These are phyloP conservation scores for Xanthoconium separans DNA, from an alignment of 1,284 basidiomycete genomes.

Conservation along the genomic window DNA sequence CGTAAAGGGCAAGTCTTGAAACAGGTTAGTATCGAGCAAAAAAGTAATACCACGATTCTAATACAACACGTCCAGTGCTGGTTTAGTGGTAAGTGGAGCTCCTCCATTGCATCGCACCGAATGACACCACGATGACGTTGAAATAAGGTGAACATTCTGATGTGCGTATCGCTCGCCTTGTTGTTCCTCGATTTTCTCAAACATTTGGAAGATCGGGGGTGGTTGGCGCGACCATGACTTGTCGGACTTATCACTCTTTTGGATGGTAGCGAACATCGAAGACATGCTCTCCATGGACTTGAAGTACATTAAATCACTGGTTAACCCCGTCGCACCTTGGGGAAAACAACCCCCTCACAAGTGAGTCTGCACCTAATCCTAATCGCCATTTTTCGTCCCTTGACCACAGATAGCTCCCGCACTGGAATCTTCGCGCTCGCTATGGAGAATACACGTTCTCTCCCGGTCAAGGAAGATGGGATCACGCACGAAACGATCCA, in stretches of 20 bases:
- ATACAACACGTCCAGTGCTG: conserved; percentile 47
- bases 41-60: not conserved
- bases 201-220: conserved; percentile 56
- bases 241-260: conserved; percentile 61
- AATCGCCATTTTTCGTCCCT: not conserved
- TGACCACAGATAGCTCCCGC: conserved; percentile 39
- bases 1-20: conserved; percentile 56
- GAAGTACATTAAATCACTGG: conserved; percentile 49
- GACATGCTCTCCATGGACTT: conserved; percentile 56
- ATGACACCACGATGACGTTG: not conserved
- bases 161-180: conserved; percentile 33
- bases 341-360: conserved; percentile 59
- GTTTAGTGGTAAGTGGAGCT: conserved; percentile 53
- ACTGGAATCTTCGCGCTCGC: conserved; percentile 54
- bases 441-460: conserved; percentile 41
- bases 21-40: conserved; percentile 45
- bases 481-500: conserved; percentile 62
- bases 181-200: conserved; percentile 1
- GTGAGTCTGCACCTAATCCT: conserved; percentile 38
- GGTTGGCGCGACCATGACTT: conserved; percentile 67
- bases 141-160: conserved; percentile 57
- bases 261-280: conserved; percentile 65
- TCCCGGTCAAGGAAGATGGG: conserved; percentile 47
- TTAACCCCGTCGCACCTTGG: conserved; percentile 56
- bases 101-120: not conserved